Evolutionary conservation across 2,329 filamentous ascomycete species (phyloP), one percentile per base, ranked within the genome.

Genomic region (Peltaster fructicola): DNA sequence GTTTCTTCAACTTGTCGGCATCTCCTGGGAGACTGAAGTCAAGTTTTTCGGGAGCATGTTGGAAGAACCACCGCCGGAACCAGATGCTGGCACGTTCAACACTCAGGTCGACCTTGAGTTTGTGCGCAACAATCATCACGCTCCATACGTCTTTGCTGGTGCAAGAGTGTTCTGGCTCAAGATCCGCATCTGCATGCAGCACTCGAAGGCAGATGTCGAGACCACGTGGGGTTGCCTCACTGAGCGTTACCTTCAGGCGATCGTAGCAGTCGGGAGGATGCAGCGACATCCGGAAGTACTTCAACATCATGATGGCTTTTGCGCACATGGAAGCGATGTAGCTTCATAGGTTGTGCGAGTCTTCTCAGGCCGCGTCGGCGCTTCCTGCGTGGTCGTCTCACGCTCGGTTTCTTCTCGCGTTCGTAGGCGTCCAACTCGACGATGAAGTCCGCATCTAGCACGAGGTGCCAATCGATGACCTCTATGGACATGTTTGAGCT

Each of bases 141-240:
- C 25, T 14, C 36, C 36, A 39, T 6, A 40, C 19, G 4, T 28
- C 28, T 4, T 31, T 14, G 14, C 34, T 25, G 20, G 15, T 26
- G 12, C 30, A 14, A 36, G 36, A 6, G 31, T n/a, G 19, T 32
- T 26, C 26, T 37, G 30, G 12, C 36, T 21, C 36, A 31, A 38
- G 12, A 30, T 16, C 8, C 10, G n/a, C n/a, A n/a, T n/a, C n/a
- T n/a, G n/a, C n/a, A n/a, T 19, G 10, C 20, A 23, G 2, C 16
- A 20, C 4, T 6, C 11, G 2, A 14, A 22, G 12, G 19, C 25
- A 13, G 23, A 20, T 7, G 17, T 17, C 4, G 8, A n/a, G 5
- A 27, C 10, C 11, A 14, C 19, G 6, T 22, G 23, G 8, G 15
- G 11, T n/a, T n/a, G 8, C n/a, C n/a, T 23, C 7, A 20, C n/a